These are phyloP conservation scores for Boletus coccyginus DNA, from an alignment of 768 basidiomycete genomes.

Conservation along the genomic window DNA sequence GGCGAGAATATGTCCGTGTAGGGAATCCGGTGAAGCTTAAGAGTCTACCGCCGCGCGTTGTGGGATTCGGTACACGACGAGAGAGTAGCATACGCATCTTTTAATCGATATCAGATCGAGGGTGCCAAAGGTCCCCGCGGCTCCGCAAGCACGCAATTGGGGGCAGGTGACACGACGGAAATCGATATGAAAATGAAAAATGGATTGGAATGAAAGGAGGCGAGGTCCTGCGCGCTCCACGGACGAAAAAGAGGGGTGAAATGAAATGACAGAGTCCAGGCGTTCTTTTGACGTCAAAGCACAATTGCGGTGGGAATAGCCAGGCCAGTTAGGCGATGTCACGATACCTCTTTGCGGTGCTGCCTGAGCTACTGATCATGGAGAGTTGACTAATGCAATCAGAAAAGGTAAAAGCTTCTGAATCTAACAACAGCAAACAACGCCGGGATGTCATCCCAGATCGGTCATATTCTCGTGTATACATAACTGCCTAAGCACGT, in stretches of 20 bases:
- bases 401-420: conserved; percentile 19
- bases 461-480: background rate
- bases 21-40: conserved; percentile 17
- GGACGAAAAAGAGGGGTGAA: background rate
- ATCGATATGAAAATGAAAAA: conserved; percentile 18
- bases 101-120: conserved; percentile 26
- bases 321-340: background rate
- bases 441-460: conserved; percentile 1
- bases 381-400: conserved; percentile 5
- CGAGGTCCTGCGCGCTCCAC: background rate
- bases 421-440: conserved; percentile 31
- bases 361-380: background rate
- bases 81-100: conserved; percentile 16
- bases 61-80: conserved; percentile 17
- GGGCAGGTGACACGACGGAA: background rate
- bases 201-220: conserved; percentile 3
- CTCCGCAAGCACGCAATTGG: conserved; percentile 5
- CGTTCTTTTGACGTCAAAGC: conserved; percentile 4
- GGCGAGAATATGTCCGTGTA: conserved; percentile 7
- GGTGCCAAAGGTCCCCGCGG: conserved; percentile 31
- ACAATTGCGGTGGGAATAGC: background rate
- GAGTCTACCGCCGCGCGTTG: conserved; percentile 19
- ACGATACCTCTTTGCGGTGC: background rate
- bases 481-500: background rate
- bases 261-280: conserved; percentile 12